These are phyloP conservation scores for Candida tetrigidarum DNA, from an alignment of 1,139 yeast species.

Conservation along the genomic window DNA sequence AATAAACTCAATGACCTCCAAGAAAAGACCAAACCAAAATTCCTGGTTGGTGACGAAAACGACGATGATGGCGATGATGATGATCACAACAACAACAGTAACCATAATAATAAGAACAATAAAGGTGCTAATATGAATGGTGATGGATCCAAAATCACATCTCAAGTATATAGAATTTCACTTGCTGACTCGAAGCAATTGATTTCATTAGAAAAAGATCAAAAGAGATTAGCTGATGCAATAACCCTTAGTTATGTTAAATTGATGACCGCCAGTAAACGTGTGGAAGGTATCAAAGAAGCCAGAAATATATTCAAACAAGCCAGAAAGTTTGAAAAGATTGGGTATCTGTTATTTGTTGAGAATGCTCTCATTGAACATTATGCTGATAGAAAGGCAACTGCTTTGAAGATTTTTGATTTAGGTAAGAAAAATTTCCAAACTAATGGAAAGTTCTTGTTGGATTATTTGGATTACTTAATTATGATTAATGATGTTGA, in stretches of 20 bases:
- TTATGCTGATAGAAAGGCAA: conserved; percentile 63
- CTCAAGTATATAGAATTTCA: conserved; percentile 13
- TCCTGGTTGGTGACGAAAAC: conserved; percentile 12
- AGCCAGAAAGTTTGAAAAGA: conserved; percentile 53
- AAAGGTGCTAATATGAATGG: conserved; percentile 8
- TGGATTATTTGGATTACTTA: conserved; percentile 73
- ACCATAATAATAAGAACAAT: conserved; percentile 1
- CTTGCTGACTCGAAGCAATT: conserved; percentile 17
- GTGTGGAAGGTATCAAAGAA: conserved; percentile 69
- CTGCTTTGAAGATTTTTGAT: conserved; percentile 80
- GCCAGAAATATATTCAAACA: conserved; percentile 71
- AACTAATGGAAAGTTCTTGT: conserved; percentile 63
- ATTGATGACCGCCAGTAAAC: conserved; percentile 62
- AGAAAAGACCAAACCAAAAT: conserved; percentile 18
- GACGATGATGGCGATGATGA: conserved; percentile 22
- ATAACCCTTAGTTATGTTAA: conserved; percentile 58
- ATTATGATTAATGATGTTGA: conserved; percentile 76
- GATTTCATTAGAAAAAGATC: conserved; percentile 16
- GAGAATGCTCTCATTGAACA: conserved; percentile 87
- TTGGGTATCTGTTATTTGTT: conserved; percentile 77
- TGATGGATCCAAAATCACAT: neutral
- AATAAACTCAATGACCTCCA: conserved; percentile 29
- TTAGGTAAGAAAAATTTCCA: conserved; percentile 63
- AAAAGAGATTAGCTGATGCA: conserved; percentile 32
- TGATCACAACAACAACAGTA: no score